These are phyloP conservation scores for Irineochytrium annulatum DNA, from an alignment of 192 early-diverging fungal genomes.

Conservation along the genomic window DNA sequence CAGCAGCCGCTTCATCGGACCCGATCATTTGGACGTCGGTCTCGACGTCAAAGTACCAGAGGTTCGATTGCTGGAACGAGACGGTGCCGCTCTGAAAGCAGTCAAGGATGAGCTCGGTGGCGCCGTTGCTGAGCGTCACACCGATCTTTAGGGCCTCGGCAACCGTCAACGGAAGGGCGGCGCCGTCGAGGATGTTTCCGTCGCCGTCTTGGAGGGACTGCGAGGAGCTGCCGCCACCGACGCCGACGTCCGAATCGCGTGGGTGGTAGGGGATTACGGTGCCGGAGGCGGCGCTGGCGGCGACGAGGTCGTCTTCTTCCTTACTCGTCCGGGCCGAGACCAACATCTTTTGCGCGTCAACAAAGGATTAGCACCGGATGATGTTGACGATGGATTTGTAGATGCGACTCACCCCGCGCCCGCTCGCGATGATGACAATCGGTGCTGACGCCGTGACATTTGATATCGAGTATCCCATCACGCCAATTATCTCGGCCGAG, in stretches of 20 bases:
- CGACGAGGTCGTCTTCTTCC: conserved; percentile 3
- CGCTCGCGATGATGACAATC: neutral
- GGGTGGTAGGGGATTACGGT: neutral
- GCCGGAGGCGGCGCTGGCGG: neutral
- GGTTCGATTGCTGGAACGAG: neutral
- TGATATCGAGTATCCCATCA: neutral
- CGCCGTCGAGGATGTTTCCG: neutral
- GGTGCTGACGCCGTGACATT: neutral
- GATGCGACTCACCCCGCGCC: too few species aligned
- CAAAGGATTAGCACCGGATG: too few species aligned
- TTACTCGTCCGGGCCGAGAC: neutral
- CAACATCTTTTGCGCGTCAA: too few species aligned
- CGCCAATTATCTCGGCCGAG: neutral
- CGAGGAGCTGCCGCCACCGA: neutral
- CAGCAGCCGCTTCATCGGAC: neutral
- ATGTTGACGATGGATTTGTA: too few species aligned
- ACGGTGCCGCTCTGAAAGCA: neutral
- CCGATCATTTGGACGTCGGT: neutral
- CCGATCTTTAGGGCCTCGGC: neutral
- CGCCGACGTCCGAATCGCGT: neutral
- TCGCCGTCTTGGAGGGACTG: neutral
- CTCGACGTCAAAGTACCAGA: neutral
- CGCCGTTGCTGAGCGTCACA: neutral
- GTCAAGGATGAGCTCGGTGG: neutral
- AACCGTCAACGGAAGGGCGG: neutral